Percentiles rank a stretch among this genome's conserved stretches.
Conservation (phyloP, 176 grass and related monocot species). For the Guadua angustifolia region DNA sequence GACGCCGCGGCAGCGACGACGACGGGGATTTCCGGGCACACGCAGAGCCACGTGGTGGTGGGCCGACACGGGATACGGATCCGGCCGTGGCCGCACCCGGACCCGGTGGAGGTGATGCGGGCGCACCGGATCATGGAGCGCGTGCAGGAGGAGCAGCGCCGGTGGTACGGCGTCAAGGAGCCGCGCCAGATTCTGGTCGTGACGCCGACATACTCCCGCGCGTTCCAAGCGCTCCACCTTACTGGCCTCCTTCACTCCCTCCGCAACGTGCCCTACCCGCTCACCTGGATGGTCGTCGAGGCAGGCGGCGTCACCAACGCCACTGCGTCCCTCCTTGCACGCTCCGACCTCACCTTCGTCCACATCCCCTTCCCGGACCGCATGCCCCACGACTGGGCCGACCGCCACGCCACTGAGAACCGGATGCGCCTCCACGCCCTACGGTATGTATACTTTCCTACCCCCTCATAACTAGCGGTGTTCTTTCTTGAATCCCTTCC, state of each 20-base stretch:
- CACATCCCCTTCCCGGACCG: constrained; percentile 80
- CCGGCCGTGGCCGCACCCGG: constrained; percentile 90
- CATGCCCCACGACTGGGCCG: constrained; percentile 74
- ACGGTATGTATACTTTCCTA: constrained; percentile 46
- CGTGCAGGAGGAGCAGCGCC: constrained; percentile 86
- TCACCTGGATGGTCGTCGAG: constrained; percentile 94
- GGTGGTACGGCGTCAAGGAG: constrained; percentile 77
- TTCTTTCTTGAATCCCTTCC: not conserved
- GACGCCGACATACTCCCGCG: constrained; percentile 77
- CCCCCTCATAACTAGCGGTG: constrained; percentile 5
- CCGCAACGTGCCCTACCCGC: constrained; percentile 70
- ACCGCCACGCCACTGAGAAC: constrained; percentile 76
- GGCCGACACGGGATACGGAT: constrained; percentile 91
- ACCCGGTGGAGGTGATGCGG: constrained; percentile 82
- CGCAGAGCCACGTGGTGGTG: constrained; percentile 82
- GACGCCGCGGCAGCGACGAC: constrained; percentile 11
- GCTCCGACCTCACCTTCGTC: constrained; percentile 62
- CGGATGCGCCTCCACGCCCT: constrained; percentile 82
- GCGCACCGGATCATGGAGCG: constrained; percentile 88
- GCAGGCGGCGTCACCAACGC: constrained; percentile 78
- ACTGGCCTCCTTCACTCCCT: constrained; percentile 85
- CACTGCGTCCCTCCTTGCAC: constrained; percentile 62
- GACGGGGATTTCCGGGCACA: not conserved
- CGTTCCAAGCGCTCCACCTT: constrained; percentile 89
- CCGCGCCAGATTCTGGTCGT: constrained; percentile 64